Base-by-base conservation (phyloP, 208 protist species). In the Strigomonas culicis region DNA sequence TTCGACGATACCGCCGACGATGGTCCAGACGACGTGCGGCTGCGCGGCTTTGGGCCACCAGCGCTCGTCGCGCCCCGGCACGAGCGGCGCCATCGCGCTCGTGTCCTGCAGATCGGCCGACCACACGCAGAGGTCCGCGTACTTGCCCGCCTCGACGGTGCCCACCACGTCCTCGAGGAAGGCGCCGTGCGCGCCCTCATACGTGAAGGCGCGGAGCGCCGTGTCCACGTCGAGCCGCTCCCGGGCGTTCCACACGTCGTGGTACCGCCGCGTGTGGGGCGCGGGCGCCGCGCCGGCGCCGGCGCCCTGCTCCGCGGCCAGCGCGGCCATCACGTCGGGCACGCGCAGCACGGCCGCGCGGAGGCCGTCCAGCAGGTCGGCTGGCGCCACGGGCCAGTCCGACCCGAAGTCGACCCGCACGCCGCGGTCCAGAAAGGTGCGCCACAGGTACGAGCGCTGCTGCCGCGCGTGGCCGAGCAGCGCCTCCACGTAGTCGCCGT, bases 361-460 rank as follows among this genome's bases (percentile, higher is more conserved):
- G 36, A 92, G 79, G 30, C 72, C 72, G 59, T 80, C 72, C 39
- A 74, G 66, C 27, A 78, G 57, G 59, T 84, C 72, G 4, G 79
- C 75, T 43, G 76, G 71, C 24, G 72, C 79, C n/a, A 92, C 79
- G 8, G 71, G 76, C 80, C 80, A 87, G 78, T 89, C 85, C 1
- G 80, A 82, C 27, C 86, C 81, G 32, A 86, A 58, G 30, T 66
- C 71, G 13, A 86, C 77, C 44, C 55, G 73, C 19, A 84, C 75
- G 10, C 55, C 41, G 0, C 73, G 24, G 6, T 59, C 44, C 39
- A 81, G 67, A 36, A 92, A 46, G 39, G 82, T 81, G 19, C 72
- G 71, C 68, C 77, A 82, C 19, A 79, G 55, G 59, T 88, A 92
- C 28, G 75, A 70, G 34, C 67, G 73, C 10, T 65, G 58, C 63